Percentiles rank a stretch among this genome's conserved stretches.
Conservation (phyloP, 257 asterid genomes). For the Solanum corneliomulleri region DNA sequence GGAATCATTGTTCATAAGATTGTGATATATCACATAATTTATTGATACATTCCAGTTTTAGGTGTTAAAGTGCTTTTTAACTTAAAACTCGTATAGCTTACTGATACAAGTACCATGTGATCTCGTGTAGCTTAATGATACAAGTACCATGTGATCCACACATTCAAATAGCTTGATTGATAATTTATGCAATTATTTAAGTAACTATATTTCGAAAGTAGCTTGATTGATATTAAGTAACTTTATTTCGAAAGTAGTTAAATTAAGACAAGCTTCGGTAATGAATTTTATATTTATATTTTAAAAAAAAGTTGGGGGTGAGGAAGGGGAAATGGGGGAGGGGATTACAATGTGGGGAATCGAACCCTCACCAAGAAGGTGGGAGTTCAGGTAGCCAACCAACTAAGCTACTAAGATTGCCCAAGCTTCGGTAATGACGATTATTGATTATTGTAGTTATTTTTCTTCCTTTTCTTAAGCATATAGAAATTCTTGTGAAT, state of each 20-base stretch:
- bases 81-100: neutral
- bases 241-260: neutral
- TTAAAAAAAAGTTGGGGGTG: neutral
- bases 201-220: neutral
- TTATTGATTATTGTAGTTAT: neutral
- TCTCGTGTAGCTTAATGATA: neutral
- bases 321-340: neutral
- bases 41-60: neutral
- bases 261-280: neutral
- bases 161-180: neutral
- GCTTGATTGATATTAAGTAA: neutral
- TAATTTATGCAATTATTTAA: neutral
- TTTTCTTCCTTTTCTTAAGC: neutral
- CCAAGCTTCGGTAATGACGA: neutral
- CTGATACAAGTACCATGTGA: neutral
- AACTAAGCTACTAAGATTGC: neutral
- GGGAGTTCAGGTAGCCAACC: neutral
- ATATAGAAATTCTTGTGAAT: neutral
- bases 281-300: neutral
- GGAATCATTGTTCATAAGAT: neutral
- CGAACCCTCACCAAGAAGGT: neutral
- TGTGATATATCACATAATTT: neutral
- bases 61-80: neutral
- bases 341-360: neutral
- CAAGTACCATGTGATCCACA: neutral